Conservation (phyloP, 768 basidiomycete genomes). For the Suillus fuscotomentosus region DNA sequence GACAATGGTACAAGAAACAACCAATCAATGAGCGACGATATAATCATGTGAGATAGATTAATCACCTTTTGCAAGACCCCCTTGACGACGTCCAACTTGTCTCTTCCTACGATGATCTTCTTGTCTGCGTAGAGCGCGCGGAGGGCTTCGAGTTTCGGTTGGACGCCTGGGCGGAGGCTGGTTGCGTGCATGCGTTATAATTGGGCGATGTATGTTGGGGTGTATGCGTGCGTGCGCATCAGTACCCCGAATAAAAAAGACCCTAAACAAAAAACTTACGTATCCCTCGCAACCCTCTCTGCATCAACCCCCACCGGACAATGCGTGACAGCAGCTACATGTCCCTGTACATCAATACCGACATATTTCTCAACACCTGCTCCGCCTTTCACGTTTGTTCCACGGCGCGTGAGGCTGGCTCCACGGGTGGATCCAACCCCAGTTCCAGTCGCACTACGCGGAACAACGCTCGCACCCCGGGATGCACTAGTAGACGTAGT, state of each 20-base stretch:
- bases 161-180: slow-evolving; percentile 74
- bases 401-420: slow-evolving; percentile 10
- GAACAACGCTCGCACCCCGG: slow-evolving; percentile 10
- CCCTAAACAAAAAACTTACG: slow-evolving; percentile 41
- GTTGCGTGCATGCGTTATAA: neutral
- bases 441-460: neutral
- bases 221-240: neutral
- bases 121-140: slow-evolving; percentile 87
- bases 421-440: neutral
- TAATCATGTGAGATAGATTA: neutral
- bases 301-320: slow-evolving; percentile 97
- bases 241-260: neutral
- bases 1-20: neutral
- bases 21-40: neutral
- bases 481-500: neutral
- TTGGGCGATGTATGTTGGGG: neutral
- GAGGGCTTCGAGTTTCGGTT: slow-evolving; percentile 88
- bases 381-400: neutral
- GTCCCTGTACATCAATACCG: slow-evolving; percentile 83
- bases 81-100: slow-evolving; percentile 98
- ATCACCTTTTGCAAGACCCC: slow-evolving; percentile 91
- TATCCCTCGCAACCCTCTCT: slow-evolving; percentile 80
- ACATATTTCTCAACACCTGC: slow-evolving; percentile 22
- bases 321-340: slow-evolving; percentile 78
- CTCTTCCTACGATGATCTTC: slow-evolving; percentile 97